A percentile compares a stretch with the other conserved stretches of the same genome.
phyloP scores from a whole-genome alignment of 2,329 filamentous ascomycete genomes.

The Hypocreales sp. region DNA sequence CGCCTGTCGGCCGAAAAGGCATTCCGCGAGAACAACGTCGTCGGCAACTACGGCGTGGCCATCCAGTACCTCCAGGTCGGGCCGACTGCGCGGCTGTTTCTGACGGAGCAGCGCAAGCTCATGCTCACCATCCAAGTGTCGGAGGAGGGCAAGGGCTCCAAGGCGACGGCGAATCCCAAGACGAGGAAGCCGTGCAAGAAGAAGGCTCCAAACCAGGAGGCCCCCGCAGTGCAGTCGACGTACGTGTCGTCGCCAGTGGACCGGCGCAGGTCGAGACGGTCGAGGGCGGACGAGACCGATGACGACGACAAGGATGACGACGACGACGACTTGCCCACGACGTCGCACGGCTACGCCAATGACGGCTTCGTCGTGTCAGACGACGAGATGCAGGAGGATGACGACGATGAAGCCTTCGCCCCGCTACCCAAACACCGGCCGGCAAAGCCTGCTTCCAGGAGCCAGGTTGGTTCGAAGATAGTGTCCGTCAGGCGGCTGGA shows the following conservation, averaged over 20 bases:
- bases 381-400: conserved; percentile 16
- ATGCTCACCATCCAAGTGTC: conserved; percentile 25
- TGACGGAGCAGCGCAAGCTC: conserved; percentile 28
- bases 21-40: conserved; percentile 50
- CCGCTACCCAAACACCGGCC: conserved; percentile 22
- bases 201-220: conserved; percentile 15
- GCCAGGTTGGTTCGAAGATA: conserved; percentile 38
- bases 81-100: conserved; percentile 23
- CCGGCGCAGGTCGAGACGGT: conserved; percentile 14
- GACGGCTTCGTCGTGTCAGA: conserved; percentile 34
- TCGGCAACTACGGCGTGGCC: conserved; percentile 43
- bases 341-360: conserved; percentile 29
- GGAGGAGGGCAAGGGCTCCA: conserved; percentile 12
- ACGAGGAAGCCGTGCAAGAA: conserved; percentile 15
- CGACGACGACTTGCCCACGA: conserved; percentile 23
- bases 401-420: conserved; percentile 29
- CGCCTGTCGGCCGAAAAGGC: conserved; percentile 59
- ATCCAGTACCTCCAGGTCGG: conserved; percentile 52
- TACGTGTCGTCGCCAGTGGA: conserved; percentile 38
- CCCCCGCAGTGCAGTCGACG: conserved; percentile 26
- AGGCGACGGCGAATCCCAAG: conserved; percentile 15
- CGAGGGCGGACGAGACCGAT: conserved; percentile 8
- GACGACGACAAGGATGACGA: too few relatives aligned
- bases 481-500: conserved; percentile 37
- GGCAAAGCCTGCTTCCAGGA: conserved; percentile 14